A percentile compares a stretch with the other conserved stretches of the same genome.
These are phyloP conservation scores for Heterobasidion occidentale DNA, from an alignment of 1,284 basidiomycete genomes.

Conservation along the genomic window DNA sequence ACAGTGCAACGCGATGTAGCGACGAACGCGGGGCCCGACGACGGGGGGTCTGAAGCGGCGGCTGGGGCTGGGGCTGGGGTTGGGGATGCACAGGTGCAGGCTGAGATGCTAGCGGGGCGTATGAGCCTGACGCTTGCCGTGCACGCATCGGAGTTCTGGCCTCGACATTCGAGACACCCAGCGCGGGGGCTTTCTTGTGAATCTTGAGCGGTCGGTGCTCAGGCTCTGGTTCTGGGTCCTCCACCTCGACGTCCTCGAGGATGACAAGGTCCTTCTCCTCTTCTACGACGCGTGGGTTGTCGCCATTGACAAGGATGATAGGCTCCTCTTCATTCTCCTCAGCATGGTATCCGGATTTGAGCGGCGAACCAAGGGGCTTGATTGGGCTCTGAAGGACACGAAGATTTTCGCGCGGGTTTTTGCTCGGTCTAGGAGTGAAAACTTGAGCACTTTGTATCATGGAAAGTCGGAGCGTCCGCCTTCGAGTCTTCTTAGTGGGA, in stretches of 20 bases:
- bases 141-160: slow-evolving; percentile 8
- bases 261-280: slow-evolving; percentile 67
- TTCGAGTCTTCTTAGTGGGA: slow-evolving; percentile 13
- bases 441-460: slow-evolving; percentile 70
- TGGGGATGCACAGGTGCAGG: slow-evolving; percentile 15
- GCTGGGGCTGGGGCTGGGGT: slow-evolving; percentile 10
- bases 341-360: slow-evolving; percentile 13
- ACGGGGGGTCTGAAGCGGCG: slow-evolving; percentile 31
- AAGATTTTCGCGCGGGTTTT: slow-evolving; percentile 53
- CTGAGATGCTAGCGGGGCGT: slow-evolving; percentile 7
- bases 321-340: slow-evolving; percentile 26
- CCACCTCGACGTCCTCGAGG: slow-evolving; percentile 49
- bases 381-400: slow-evolving; percentile 52
- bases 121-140: slow-evolving; percentile 4
- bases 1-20: slow-evolving; percentile 60
- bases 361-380: slow-evolving; percentile 26
- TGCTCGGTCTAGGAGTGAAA: slow-evolving; percentile 55
- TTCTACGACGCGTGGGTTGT: slow-evolving; percentile 57
- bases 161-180: slow-evolving; percentile 3
- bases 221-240: slow-evolving; percentile 10
- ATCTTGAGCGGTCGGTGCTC: neutral
- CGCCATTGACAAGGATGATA: slow-evolving; percentile 58
- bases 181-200: neutral
- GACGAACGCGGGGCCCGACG: slow-evolving; percentile 36
- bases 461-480: slow-evolving; percentile 51